phyloP scores from a whole-genome alignment of 768 basidiomycete species.

The Hygrocybe punicea region DNA sequence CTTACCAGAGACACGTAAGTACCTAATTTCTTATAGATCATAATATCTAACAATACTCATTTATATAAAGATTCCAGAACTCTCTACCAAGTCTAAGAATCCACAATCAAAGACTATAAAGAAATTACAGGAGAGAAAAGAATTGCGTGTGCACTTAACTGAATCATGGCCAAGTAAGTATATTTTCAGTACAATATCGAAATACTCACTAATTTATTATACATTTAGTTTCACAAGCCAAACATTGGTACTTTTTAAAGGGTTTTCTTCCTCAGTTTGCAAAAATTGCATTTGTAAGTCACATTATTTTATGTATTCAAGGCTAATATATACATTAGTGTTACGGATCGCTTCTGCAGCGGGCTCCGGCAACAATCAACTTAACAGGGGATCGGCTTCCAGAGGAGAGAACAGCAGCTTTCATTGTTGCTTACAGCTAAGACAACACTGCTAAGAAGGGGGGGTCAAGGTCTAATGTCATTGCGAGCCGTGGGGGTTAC shows the following conservation, averaged over 20 bases:
- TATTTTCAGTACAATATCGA: background rate
- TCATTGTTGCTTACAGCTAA: too few relatives aligned
- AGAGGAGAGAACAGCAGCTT: too few relatives aligned
- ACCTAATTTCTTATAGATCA: background rate
- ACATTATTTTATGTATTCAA: background rate
- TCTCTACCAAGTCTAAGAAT: background rate
- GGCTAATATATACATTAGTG: background rate
- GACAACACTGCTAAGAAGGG: too few relatives aligned
- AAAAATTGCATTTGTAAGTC: background rate
- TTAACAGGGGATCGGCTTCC: too few relatives aligned
- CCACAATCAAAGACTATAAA: background rate
- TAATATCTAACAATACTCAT: background rate
- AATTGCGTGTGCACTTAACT: background rate
- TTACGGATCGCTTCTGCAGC: too few relatives aligned
- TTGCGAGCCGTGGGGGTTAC: too few relatives aligned
- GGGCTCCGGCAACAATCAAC: too few relatives aligned
- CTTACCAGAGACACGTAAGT: background rate
- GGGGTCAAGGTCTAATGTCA: too few relatives aligned
- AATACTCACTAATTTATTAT: background rate
- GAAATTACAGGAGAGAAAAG: background rate
- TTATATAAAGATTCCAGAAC: background rate
- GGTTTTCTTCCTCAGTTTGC: background rate
- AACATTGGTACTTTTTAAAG: background rate
- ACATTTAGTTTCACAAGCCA: background rate
- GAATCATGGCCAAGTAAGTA: background rate